These are phyloP conservation scores for Mycena belliarum DNA, from an alignment of 768 basidiomycete genomes.

Conservation along the genomic window DNA sequence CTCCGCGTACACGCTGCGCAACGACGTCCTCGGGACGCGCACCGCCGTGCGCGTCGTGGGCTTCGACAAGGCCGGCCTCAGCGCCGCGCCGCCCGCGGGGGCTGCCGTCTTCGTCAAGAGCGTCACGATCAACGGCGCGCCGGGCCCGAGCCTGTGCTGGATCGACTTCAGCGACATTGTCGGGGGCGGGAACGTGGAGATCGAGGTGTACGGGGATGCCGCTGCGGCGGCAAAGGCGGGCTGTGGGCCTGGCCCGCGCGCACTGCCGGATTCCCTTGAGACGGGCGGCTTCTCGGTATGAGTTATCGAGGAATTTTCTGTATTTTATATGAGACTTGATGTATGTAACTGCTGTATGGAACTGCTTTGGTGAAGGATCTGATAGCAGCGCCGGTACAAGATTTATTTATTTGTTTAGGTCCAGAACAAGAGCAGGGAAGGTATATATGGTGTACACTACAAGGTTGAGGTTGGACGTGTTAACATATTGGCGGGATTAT, in stretches of 20 bases:
- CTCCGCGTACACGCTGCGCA: conserved; percentile 44
- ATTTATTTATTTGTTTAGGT: neutral
- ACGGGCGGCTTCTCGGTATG: conserved; percentile 37
- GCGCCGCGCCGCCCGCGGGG: conserved; percentile 37
- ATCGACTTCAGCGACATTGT: conserved; percentile 45
- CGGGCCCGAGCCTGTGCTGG: conserved; percentile 41
- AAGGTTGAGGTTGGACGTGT: conserved; percentile 18
- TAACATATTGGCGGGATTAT: conserved; percentile 17
- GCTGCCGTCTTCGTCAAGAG: conserved; percentile 46
- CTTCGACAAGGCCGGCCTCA: conserved; percentile 41
- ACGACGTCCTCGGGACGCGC: conserved; percentile 37
- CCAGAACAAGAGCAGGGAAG: neutral
- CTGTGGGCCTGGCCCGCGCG: conserved; percentile 35
- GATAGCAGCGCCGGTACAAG: neutral
- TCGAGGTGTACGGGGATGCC: conserved; percentile 44
- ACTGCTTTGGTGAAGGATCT: neutral
- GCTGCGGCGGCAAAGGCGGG: conserved; percentile 35
- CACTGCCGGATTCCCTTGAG: conserved; percentile 42
- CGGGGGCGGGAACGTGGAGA: conserved; percentile 45
- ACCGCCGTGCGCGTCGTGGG: conserved; percentile 43
- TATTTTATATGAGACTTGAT: too few species aligned
- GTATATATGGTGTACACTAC: conserved; percentile 19
- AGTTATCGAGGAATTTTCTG: neutral
- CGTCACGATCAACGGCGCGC: conserved; percentile 42
- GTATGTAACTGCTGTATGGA: neutral